Evolutionary conservation across 1,284 basidiomycete species (phyloP).

Genomic region (Ceratobasidium papillatum): DNA sequence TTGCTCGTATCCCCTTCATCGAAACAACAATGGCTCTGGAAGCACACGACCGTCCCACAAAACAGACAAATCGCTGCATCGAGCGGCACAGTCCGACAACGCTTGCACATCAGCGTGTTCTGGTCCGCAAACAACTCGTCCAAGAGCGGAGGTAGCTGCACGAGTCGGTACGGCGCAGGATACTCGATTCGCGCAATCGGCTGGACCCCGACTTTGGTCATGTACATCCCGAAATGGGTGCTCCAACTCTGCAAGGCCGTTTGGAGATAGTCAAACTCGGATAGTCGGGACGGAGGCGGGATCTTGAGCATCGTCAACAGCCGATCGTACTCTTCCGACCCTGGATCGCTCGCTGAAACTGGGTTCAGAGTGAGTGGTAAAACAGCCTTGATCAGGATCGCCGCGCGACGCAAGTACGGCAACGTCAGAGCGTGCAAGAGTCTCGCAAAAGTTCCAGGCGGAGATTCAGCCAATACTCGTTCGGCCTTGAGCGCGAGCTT

Average conservation of each 20-base stretch:
- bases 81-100: constrained; percentile 81
- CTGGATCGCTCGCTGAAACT: constrained; percentile 53
- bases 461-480: constrained; percentile 76
- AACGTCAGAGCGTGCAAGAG: constrained; percentile 89
- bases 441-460: constrained; percentile 83
- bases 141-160: constrained; percentile 81
- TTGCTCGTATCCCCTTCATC: constrained; percentile 72
- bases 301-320: constrained; percentile 80
- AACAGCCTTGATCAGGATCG: constrained; percentile 84
- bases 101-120: constrained; percentile 73
- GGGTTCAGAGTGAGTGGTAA: constrained; percentile 68
- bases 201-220: constrained; percentile 74
- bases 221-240: constrained; percentile 78
- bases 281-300: constrained; percentile 74
- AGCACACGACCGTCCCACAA: constrained; percentile 89
- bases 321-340: constrained; percentile 77
- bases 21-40: constrained; percentile 93
- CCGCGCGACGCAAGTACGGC: constrained; percentile 91
- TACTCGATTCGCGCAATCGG: constrained; percentile 80
- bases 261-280: constrained; percentile 81
- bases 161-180: constrained; percentile 85
- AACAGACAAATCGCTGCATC: constrained; percentile 93
- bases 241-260: constrained; percentile 85
- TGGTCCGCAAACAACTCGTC: constrained; percentile 84
- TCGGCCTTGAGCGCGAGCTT: constrained; percentile 82